phyloP scores from a whole-genome alignment of 2,329 filamentous ascomycete genomes.

The Microsporum ferrugineum region DNA sequence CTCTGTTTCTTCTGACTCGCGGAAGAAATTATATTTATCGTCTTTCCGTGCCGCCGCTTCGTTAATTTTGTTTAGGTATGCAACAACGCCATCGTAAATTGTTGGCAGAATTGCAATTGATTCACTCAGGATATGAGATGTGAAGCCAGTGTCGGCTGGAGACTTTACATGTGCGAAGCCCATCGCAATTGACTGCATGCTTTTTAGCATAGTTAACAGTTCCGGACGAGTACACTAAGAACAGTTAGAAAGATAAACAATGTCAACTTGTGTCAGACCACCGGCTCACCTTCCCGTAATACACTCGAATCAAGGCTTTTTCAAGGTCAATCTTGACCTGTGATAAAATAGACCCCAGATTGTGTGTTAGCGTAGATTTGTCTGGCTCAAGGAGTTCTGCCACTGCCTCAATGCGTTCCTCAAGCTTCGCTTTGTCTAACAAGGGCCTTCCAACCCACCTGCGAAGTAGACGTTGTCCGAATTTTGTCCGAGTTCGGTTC shows the following conservation, averaged over 20 bases:
- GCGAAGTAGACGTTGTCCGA: constrained; percentile 73
- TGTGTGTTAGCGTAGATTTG: constrained; percentile 57
- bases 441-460: constrained; percentile 93
- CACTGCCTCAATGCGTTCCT: constrained; percentile 71
- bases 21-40: constrained; percentile 91
- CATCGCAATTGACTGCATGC: constrained; percentile 66
- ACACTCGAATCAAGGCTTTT: constrained; percentile 85
- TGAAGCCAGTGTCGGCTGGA: constrained; percentile 58
- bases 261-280: neutral
- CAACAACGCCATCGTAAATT: constrained; percentile 61
- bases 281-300: constrained; percentile 64
- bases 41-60: constrained; percentile 68
- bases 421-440: constrained; percentile 60
- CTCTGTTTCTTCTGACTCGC: constrained; percentile 75
- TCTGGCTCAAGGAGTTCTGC: constrained; percentile 68
- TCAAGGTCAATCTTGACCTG: constrained; percentile 74
- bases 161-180: constrained; percentile 60
- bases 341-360: constrained; percentile 58
- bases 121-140: constrained; percentile 55
- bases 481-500: constrained; percentile 81
- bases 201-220: constrained; percentile 72
- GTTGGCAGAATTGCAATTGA: constrained; percentile 64
- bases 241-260: constrained; percentile 12
- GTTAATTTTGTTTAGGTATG: constrained; percentile 76
- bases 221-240: constrained; percentile 67